phyloP scores from a whole-genome alignment of 495 filamentous ascomycete species.

The Apiosordaria backusii region DNA sequence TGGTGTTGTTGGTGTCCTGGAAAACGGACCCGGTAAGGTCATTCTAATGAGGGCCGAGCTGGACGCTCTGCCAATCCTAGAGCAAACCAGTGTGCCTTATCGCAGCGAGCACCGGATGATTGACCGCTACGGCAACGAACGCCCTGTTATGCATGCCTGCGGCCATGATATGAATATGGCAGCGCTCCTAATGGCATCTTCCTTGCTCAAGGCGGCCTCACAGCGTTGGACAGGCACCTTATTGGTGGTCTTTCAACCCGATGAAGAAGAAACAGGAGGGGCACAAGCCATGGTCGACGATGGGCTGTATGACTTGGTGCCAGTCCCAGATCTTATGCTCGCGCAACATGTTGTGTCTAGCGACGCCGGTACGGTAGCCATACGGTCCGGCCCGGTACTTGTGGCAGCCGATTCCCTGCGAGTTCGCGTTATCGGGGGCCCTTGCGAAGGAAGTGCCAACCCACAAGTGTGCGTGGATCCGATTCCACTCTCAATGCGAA shows the following conservation, averaged over 20 bases:
- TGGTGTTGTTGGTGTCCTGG: constrained; percentile 52
- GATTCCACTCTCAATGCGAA: neutral
- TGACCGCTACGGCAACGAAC: constrained; percentile 43
- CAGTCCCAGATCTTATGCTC: constrained; percentile 54
- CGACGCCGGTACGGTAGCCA: constrained; percentile 42
- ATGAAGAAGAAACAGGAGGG: constrained; percentile 54
- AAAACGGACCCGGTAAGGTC: constrained; percentile 52
- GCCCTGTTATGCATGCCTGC: constrained; percentile 64
- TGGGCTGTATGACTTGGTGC: constrained; percentile 54
- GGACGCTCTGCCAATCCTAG: constrained; percentile 58
- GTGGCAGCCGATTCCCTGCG: neutral
- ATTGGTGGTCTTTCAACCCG: constrained; percentile 58
- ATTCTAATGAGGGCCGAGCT: constrained; percentile 59
- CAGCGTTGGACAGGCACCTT: constrained; percentile 55
- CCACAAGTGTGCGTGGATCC: neutral
- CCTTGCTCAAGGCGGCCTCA: constrained; percentile 41
- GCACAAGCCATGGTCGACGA: constrained; percentile 61
- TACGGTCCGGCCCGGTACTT: constrained; percentile 16
- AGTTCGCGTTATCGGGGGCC: neutral
- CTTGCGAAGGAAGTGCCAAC: neutral
- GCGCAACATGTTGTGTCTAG: constrained; percentile 54
- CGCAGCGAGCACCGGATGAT: constrained; percentile 45
- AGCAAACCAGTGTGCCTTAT: constrained; percentile 55
- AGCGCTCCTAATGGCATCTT: constrained; percentile 48
- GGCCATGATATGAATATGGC: constrained; percentile 63